Conservation (phyloP, 2,329 filamentous ascomycete genomes). For the Leptographium flavum region DNA sequence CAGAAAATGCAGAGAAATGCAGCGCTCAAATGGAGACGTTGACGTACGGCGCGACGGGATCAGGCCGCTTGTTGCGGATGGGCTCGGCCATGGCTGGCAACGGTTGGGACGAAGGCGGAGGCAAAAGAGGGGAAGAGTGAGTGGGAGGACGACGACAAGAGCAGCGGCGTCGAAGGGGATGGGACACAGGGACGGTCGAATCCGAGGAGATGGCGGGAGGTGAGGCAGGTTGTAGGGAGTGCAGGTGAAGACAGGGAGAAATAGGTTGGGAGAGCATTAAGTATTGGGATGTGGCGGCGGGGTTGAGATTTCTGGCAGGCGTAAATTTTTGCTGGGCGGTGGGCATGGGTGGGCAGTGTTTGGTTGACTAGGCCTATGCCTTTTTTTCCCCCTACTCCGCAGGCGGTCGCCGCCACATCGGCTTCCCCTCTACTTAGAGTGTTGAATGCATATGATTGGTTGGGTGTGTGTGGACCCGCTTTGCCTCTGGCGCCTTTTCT, state of each 20-base stretch:
- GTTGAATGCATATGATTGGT: slow-evolving; percentile 8
- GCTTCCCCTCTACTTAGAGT: slow-evolving; percentile 1
- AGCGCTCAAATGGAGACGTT: neutral
- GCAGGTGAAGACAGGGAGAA: slow-evolving; percentile 2
- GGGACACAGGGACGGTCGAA: neutral
- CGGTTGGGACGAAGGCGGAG: slow-evolving; percentile 9
- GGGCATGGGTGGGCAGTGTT: slow-evolving; percentile 4
- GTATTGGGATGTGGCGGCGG: slow-evolving; percentile 9
- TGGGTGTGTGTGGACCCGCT: neutral
- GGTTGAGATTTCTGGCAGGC: slow-evolving; percentile 9
- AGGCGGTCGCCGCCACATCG: slow-evolving; percentile 6
- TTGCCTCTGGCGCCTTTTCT: neutral
- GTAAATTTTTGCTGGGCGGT: slow-evolving; percentile 13
- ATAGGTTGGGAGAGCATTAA: slow-evolving; percentile 5
- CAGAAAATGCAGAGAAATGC: neutral
- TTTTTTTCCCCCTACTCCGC: neutral
- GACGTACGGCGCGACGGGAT: slow-evolving; percentile 45
- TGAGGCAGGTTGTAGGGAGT: neutral
- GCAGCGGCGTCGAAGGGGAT: neutral
- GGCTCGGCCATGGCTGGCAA: slow-evolving; percentile 39
- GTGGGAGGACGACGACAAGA: neutral
- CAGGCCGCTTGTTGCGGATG: slow-evolving; percentile 48
- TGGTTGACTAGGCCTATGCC: slow-evolving; percentile 2
- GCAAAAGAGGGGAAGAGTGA: slow-evolving; percentile 6
- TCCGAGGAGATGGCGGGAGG: neutral